phyloP scores from a whole-genome alignment of 352 stramenopile species.

The Pythium apleroticum region DNA sequence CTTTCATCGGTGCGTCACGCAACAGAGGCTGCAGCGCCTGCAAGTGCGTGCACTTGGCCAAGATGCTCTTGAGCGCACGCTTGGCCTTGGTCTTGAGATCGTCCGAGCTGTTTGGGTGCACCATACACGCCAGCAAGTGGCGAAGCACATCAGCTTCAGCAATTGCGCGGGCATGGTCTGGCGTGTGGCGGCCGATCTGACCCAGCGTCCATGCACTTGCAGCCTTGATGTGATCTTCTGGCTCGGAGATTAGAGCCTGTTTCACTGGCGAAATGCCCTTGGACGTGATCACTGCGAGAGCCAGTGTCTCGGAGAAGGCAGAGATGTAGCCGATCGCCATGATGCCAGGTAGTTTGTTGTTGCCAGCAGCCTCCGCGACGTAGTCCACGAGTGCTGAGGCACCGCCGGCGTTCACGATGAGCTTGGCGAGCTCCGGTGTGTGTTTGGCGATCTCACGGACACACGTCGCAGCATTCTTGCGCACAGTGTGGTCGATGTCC shows the following conservation, averaged over 20 bases:
- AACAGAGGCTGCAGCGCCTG: conserved; percentile 92
- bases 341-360: conserved; percentile 93
- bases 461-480: conserved; percentile 95
- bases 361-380: conserved; percentile 87
- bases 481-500: conserved; percentile 92
- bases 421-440: conserved; percentile 93
- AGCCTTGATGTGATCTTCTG: conserved; percentile 96
- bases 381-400: conserved; percentile 94
- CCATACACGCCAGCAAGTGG: conserved; percentile 93
- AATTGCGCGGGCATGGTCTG: conserved; percentile 91
- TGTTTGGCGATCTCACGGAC: conserved; percentile 95
- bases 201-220: conserved; percentile 94
- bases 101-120: conserved; percentile 90
- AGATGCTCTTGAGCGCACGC: conserved; percentile 91
- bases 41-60: conserved; percentile 94
- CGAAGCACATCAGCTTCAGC: conserved; percentile 93
- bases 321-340: conserved; percentile 96
- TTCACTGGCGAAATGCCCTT: conserved; percentile 93
- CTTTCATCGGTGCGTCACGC: conserved; percentile 91
- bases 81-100: conserved; percentile 95
- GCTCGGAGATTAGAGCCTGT: conserved; percentile 91
- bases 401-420: conserved; percentile 96
- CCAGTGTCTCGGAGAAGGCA: conserved; percentile 93
- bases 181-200: conserved; percentile 93
- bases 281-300: conserved; percentile 93